phyloP scores from a whole-genome alignment of 352 stramenopile species.

The Phytophthora sansomeana region DNA sequence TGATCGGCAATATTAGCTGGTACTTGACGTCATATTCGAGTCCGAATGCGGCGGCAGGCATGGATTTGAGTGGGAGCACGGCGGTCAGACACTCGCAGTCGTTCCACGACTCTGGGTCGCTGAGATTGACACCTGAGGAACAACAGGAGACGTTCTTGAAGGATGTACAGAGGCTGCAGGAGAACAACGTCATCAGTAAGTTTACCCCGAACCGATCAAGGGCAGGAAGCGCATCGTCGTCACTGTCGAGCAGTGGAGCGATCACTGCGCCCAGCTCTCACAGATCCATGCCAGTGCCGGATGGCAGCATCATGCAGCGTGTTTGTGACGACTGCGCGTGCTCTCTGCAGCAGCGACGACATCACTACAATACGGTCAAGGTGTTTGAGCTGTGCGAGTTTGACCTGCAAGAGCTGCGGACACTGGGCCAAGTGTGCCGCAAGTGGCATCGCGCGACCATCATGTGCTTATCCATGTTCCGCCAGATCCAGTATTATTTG shows the following conservation, averaged over 20 bases:
- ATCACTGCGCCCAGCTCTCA: slow-evolving; percentile 43
- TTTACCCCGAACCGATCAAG: slow-evolving; percentile 71
- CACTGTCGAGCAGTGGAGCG: slow-evolving; percentile 24
- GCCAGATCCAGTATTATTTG: slow-evolving; percentile 90
- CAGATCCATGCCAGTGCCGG: slow-evolving; percentile 57
- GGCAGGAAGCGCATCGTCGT: slow-evolving; percentile 33
- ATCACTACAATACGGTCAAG: slow-evolving; percentile 88
- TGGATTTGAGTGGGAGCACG: slow-evolving; percentile 18
- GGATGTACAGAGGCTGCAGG: slow-evolving; percentile 71
- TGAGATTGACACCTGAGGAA: slow-evolving; percentile 45
- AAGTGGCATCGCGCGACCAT: slow-evolving; percentile 89
- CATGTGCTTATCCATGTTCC: slow-evolving; percentile 91
- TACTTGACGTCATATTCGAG: slow-evolving; percentile 79
- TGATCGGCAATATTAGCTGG: slow-evolving; percentile 87
- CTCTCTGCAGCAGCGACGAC: slow-evolving; percentile 79
- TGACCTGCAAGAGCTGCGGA: slow-evolving; percentile 76
- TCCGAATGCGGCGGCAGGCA: slow-evolving; percentile 13
- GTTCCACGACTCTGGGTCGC: slow-evolving; percentile 35
- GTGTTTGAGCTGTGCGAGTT: slow-evolving; percentile 89
- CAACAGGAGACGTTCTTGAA: slow-evolving; percentile 79
- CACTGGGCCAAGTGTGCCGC: slow-evolving; percentile 80
- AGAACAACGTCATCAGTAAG: slow-evolving; percentile 68
- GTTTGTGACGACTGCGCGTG: slow-evolving; percentile 87
- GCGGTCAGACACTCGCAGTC: slow-evolving; percentile 29
- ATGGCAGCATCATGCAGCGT: slow-evolving; percentile 79